These are phyloP conservation scores for Bacterosira constricta DNA, from an alignment of 108 stramenopile species.

Conservation along the genomic window DNA sequence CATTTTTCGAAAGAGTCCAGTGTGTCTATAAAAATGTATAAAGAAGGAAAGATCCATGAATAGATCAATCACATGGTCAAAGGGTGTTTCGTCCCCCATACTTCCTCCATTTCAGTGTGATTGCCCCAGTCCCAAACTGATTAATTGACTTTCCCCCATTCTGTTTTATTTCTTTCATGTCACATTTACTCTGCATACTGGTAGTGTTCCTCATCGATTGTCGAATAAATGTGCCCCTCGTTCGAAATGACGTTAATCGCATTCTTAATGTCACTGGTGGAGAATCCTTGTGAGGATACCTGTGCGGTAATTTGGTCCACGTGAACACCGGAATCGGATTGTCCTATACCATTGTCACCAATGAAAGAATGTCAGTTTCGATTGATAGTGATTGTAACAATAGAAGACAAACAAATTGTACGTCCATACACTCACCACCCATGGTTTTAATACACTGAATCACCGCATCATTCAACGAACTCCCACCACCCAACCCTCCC, in stretches of 20 bases:
- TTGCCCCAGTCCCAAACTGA: neutral
- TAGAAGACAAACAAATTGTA: neutral
- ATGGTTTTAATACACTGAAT: constrained; percentile 6
- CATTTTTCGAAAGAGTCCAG: neutral
- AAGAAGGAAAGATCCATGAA: neutral
- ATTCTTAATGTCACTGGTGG: constrained; percentile 55
- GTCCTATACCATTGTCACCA: neutral
- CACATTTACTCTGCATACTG: constrained; percentile 36
- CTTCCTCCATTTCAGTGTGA: too few relatives aligned
- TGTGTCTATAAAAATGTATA: neutral
- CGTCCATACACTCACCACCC: constrained; percentile 22
- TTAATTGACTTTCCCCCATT: neutral
- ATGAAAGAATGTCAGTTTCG: neutral
- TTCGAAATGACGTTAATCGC: constrained; percentile 58
- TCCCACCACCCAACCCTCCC: constrained; percentile 22
- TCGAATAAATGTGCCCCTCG: constrained; percentile 85
- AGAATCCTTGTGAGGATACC: constrained; percentile 24
- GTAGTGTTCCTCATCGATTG: constrained; percentile 75
- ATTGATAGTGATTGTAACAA: neutral
- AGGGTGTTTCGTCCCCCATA: too few relatives aligned
- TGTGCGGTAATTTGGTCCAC: constrained; percentile 31
- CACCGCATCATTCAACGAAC: constrained; percentile 17
- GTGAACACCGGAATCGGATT: constrained; percentile 44
- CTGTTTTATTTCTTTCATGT: neutral
- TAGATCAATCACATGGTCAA: too few relatives aligned